Base-by-base conservation (phyloP, 2,329 filamentous ascomycete species). In the Aaosphaeria pasadenensis region DNA sequence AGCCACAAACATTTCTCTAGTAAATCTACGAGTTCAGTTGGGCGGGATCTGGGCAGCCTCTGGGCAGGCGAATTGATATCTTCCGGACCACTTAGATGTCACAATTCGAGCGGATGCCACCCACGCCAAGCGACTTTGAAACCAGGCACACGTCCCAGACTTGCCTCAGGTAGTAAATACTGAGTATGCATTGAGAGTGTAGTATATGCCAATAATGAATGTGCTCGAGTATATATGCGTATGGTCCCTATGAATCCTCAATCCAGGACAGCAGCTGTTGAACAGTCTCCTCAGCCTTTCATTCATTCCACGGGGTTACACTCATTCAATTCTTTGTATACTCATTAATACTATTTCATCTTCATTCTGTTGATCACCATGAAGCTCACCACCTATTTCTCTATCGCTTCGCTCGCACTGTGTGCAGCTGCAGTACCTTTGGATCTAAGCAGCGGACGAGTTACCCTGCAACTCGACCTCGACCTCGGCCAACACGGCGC, bases 401-500 rank as follows among this genome's bases (percentile, higher is more conserved):
- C 17, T 24, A 11, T 40, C 2, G 39, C 39, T 11, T 13, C 9
- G 7, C 9, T 40, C 11, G 39, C 24, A 7, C 9, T 40, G 7
- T 9, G 39, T 17, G 39, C 39, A 24, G 9, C 39, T 40, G 39
- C 39, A 9, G 17, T 28, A 11, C 39, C 39, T 24, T 40, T 40
- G 17, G 39, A 40, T 17, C 39, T 40, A 11, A 9, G 24, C 7
- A 40, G 24, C 24, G 58, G 59, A 17, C 46, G 46, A 39, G 44
- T 60, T 33, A 40, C 47, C 41, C 31, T 56, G 41, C 46, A 49
- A 50, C 42, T 61, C 50, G 52, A 49, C 48, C 55, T 63, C 54
- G 54, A 63, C 38, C 50, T 63, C 28, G 42, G 40, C 44, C 48
- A 52, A 36, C 35, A 43, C 28, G 30, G 31, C 24, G 35, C 40